Percentiles rank a stretch among this genome's conserved stretches.
Evolutionary conservation across 2,329 filamentous ascomycete genomes (phyloP).

Genomic region (Calonectria pseudoreteaudii): DNA sequence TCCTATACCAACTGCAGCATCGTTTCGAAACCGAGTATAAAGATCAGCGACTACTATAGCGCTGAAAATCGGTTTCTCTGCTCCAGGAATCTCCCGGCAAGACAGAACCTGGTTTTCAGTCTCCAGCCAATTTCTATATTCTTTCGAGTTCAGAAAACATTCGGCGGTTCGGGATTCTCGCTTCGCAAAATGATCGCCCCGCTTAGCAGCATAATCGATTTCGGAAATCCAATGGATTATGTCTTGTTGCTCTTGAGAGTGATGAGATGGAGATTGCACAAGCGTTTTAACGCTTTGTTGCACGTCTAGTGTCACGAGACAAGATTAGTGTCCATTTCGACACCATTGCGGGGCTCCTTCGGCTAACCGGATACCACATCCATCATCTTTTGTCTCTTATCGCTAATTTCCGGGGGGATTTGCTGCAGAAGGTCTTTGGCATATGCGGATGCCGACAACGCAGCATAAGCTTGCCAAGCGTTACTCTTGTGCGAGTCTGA

Average conservation of each 20-base stretch:
- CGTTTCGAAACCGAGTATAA: too few species aligned
- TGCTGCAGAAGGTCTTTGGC: conserved; percentile 15
- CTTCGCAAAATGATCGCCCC: not conserved
- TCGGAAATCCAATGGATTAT: not conserved
- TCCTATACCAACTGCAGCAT: too few species aligned
- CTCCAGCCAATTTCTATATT: not conserved
- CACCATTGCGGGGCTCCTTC: too few species aligned
- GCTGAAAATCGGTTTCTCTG: not conserved
- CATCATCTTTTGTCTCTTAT: not conserved
- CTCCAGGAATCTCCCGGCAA: not conserved
- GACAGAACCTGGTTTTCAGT: not conserved
- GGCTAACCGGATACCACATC: too few species aligned
- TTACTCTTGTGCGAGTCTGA: conserved; percentile 47
- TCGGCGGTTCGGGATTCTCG: not conserved
- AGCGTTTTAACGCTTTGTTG: not conserved
- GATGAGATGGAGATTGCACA: not conserved
- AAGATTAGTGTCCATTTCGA: too few species aligned
- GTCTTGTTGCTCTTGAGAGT: not conserved
- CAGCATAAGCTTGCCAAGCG: conserved; percentile 50
- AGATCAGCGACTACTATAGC: not conserved
- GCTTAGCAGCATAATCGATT: not conserved
- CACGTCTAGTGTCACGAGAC: too few species aligned
- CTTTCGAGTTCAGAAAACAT: not conserved
- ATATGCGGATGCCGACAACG: conserved; percentile 44
- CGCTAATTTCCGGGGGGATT: not conserved